Evolutionary conservation across 1,284 basidiomycete genomes (phyloP).

Genomic region (Pterula multifida): DNA sequence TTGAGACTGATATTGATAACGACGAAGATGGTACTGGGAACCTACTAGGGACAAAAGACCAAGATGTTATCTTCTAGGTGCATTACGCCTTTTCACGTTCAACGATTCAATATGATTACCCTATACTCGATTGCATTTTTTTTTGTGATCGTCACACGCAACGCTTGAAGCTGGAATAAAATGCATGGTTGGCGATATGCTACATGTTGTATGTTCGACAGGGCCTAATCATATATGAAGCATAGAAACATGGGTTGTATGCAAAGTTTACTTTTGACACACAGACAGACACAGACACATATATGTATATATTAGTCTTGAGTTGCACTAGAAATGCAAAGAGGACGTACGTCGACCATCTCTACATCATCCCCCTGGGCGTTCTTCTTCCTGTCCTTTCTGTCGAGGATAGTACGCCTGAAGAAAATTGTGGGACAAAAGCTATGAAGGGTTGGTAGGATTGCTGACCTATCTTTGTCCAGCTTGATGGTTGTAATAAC

Average conservation of each 20-base stretch:
- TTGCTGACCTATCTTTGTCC: slow-evolving; percentile 69
- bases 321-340: slow-evolving; percentile 5
- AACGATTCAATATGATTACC: too few relatives aligned
- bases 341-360: slow-evolving; percentile 58
- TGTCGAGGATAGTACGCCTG: slow-evolving; percentile 71
- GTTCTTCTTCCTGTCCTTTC: slow-evolving; percentile 66
- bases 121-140: too few relatives aligned
- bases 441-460: neutral
- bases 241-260: too few relatives aligned
- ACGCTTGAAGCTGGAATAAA: too few relatives aligned
- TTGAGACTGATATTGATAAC: slow-evolving; percentile 15
- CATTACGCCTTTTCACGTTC: slow-evolving; percentile 2
- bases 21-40: slow-evolving; percentile 28
- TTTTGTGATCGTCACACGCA: too few relatives aligned
- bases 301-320: too few relatives aligned
- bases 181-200: too few relatives aligned
- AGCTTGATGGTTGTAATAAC: slow-evolving; percentile 89
- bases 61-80: slow-evolving; percentile 80
- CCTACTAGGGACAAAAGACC: slow-evolving; percentile 76
- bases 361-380: slow-evolving; percentile 47
- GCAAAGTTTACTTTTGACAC: too few relatives aligned
- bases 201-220: too few relatives aligned
- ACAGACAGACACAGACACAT: too few relatives aligned
- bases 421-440: slow-evolving; percentile 3
- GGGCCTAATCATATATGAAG: too few relatives aligned